Conservation (phyloP, 345 rosid genomes). For the Populus tremula region DNA sequence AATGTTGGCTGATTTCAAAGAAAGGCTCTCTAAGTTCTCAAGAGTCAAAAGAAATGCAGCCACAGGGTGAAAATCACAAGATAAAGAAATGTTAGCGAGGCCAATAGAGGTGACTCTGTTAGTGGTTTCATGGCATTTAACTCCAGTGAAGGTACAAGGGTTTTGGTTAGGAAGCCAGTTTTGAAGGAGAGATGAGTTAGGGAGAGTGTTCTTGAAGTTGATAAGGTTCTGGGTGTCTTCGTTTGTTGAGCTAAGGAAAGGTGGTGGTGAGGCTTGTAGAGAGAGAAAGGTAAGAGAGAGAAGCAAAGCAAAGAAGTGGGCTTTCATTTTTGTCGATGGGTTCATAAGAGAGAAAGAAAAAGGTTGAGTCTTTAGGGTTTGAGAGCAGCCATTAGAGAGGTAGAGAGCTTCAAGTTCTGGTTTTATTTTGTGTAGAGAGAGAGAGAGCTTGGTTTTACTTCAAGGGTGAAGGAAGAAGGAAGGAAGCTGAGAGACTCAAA, state of each 20-base stretch:
- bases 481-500: slow-evolving; percentile 31
- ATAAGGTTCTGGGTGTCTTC: slow-evolving; percentile 56
- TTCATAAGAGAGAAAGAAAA: not conserved
- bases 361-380: not conserved
- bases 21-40: slow-evolving; percentile 49
- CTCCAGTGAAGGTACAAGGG: slow-evolving; percentile 71
- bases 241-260: slow-evolving; percentile 10
- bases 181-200: slow-evolving; percentile 45
- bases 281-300: slow-evolving; percentile 4
- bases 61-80: slow-evolving; percentile 56
- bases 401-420: slow-evolving; percentile 1
- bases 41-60: slow-evolving; percentile 54
- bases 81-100: slow-evolving; percentile 40
- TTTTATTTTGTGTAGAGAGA: not conserved
- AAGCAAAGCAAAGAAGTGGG: slow-evolving; percentile 3
- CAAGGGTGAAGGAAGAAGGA: slow-evolving; percentile 27
- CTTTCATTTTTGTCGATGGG: slow-evolving; percentile 9
- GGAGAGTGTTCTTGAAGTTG: slow-evolving; percentile 53
- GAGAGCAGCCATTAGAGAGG: slow-evolving; percentile 18
- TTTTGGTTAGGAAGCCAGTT: slow-evolving; percentile 54
- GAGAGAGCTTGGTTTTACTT: slow-evolving; percentile 16
- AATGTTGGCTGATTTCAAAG: slow-evolving; percentile 44
- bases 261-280: slow-evolving; percentile 1
- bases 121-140: slow-evolving; percentile 48
- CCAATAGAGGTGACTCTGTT: slow-evolving; percentile 55